Base-by-base conservation (phyloP, 2,329 filamentous ascomycete species). In the Venturia nashicola region DNA sequence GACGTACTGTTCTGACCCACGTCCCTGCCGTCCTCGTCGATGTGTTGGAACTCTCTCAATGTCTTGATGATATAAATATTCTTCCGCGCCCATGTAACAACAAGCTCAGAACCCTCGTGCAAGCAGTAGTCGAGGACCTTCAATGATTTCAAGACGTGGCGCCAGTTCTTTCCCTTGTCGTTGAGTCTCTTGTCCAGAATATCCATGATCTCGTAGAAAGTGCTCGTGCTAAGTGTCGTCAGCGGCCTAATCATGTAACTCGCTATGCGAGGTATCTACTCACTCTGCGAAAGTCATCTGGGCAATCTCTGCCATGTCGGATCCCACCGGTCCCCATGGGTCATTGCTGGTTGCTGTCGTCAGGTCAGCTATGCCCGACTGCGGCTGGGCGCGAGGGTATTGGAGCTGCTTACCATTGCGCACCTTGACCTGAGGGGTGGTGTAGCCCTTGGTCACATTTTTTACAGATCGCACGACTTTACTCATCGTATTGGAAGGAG, bases 121-220 rank as follows among this genome's bases (percentile, higher is more conserved):
- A 99, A 82, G 77, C 92, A 97, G 77, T 99, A 99, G 76, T 99
- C 94, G 65, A 97, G 83, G 62, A 99, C 94, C 76, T 99, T 99
- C 69, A 99, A 81, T 51, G 94, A 95, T 78, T 99, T 99, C 66
- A 99, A 80, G 14, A 99, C 94, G 75, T 99, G 94, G 71, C 94
- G 87, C 94, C 94, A 99, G 75, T 99, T 99, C 82, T 97, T 99
- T 73, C 94, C 94, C 77, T 99, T 97, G 77, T 99, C 94, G 72
- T 99, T 99, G 72, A 99, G 80, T 69, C 94, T 88, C 81, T 97
- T 97, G 78, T 99, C 94, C 69, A 99, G 82, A 91, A 99, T 99
- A 76, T 99, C 94, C 88, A 99, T 96, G 71, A 99, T 97, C 75
- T 99, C 93, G 79, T 96, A 96, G 79, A 99, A 99, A 75, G 97